Conservation (phyloP, 352 stramenopile genomes). For the Globisporangium irregulare region DNA sequence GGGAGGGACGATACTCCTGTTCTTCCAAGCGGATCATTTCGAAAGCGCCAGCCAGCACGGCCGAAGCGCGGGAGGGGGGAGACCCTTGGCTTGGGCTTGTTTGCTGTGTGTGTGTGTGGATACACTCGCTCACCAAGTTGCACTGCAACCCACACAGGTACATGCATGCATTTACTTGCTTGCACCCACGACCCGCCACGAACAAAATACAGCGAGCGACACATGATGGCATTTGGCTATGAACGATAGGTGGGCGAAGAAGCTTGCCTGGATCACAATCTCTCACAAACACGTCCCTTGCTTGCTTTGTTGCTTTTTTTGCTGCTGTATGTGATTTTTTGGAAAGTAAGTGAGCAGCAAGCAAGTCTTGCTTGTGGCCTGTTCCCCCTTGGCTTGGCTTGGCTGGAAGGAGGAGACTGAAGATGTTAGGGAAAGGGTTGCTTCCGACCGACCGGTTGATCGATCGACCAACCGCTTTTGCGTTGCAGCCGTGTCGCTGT, state of each 20-base stretch:
- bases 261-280: background rate
- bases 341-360: background rate
- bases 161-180: background rate
- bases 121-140: conserved; percentile 9
- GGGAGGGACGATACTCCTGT: conserved; percentile 5
- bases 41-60: background rate
- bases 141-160: conserved; percentile 5
- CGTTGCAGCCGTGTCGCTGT: background rate
- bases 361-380: background rate
- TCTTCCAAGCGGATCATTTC: conserved; percentile 2
- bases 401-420: background rate
- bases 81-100: background rate
- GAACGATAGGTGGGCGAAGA: background rate
- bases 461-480: background rate
- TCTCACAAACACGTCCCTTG: background rate
- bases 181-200: background rate
- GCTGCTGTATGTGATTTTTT: background rate
- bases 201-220: background rate
- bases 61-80: background rate
- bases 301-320: background rate
- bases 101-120: background rate
- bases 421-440: background rate
- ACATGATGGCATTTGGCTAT: background rate
- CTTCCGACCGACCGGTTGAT: background rate
- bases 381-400: background rate